phyloP scores from a whole-genome alignment of 192 early-diverging fungal genomes.

The Entomortierella chlamydospora region DNA sequence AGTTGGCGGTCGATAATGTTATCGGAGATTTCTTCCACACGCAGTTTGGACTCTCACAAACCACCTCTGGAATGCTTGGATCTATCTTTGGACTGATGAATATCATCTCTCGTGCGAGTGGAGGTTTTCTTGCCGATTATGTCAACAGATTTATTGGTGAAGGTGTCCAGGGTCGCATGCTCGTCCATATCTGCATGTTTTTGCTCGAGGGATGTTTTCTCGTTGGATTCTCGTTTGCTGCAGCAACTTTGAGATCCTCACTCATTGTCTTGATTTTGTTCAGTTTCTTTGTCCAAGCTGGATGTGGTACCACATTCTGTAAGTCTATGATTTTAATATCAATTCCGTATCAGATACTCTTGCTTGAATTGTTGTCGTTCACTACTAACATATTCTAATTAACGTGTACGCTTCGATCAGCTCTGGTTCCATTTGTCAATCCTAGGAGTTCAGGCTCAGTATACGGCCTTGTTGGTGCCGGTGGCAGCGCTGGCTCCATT shows the following conservation, averaged over 20 bases:
- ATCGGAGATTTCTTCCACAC: slow-evolving; percentile 61
- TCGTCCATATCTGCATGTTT: slow-evolving; percentile 62
- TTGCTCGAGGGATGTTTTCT: slow-evolving; percentile 61
- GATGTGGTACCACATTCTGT: slow-evolving; percentile 69
- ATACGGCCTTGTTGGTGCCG: slow-evolving; percentile 71
- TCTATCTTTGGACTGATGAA: slow-evolving; percentile 76
- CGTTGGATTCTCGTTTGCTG: slow-evolving; percentile 58
- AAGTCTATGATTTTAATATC: background rate
- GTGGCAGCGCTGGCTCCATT: slow-evolving; percentile 70
- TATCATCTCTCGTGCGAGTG: slow-evolving; percentile 70
- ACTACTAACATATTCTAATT: background rate
- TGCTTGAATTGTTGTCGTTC: background rate
- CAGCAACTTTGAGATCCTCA: slow-evolving; percentile 40
- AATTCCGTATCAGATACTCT: background rate
- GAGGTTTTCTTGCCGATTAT: slow-evolving; percentile 68
- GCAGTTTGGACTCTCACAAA: slow-evolving; percentile 56
- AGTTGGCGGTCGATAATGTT: slow-evolving; percentile 69
- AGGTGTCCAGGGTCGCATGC: slow-evolving; percentile 60
- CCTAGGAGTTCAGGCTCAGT: slow-evolving; percentile 57
- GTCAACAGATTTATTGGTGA: slow-evolving; percentile 32
- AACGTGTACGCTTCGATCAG: background rate
- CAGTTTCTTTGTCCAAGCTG: slow-evolving; percentile 64
- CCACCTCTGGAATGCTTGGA: slow-evolving; percentile 58
- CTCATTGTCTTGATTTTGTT: slow-evolving; percentile 64
- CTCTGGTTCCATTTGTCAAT: slow-evolving; percentile 69